phyloP scores from a whole-genome alignment of 1,139 yeast species.

The Pneumocystis jirovecii region DNA sequence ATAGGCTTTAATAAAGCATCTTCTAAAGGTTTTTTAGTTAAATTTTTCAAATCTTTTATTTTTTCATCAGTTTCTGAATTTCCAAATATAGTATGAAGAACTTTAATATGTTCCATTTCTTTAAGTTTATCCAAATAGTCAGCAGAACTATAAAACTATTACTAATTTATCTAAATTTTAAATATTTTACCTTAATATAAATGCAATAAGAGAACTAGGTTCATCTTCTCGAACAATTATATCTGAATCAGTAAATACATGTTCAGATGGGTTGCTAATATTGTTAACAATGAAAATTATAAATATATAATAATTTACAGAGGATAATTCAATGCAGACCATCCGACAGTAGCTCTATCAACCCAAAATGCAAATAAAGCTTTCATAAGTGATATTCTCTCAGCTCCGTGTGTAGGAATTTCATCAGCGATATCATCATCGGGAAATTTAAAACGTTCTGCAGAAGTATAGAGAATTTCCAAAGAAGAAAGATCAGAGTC shows the following conservation, averaged over 20 bases:
- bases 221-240: conserved; percentile 93
- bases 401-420: conserved; percentile 27
- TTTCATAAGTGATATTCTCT: conserved; percentile 62
- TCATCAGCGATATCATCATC: not conserved
- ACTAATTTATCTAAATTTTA: conserved; percentile 1
- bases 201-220: conserved; percentile 87
- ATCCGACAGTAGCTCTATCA: conserved; percentile 83
- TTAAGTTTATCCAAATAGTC: conserved; percentile 14
- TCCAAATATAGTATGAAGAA: not conserved
- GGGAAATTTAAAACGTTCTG: not conserved
- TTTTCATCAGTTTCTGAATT: not conserved
- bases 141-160: conserved; percentile 11
- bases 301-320: conserved; percentile 21
- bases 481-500: not conserved
- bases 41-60: not conserved
- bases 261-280: conserved; percentile 45
- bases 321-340: conserved; percentile 88
- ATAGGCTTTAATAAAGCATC: conserved; percentile 61
- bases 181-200: conserved; percentile 37
- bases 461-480: not conserved
- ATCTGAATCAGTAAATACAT: conserved; percentile 83
- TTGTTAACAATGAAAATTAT: conserved; percentile 14
- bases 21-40: conserved; percentile 31
- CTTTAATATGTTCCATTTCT: not conserved
- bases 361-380: conserved; percentile 92